Conservation (phyloP, 495 filamentous ascomycete genomes). For the Lasiosphaeria hispida region DNA sequence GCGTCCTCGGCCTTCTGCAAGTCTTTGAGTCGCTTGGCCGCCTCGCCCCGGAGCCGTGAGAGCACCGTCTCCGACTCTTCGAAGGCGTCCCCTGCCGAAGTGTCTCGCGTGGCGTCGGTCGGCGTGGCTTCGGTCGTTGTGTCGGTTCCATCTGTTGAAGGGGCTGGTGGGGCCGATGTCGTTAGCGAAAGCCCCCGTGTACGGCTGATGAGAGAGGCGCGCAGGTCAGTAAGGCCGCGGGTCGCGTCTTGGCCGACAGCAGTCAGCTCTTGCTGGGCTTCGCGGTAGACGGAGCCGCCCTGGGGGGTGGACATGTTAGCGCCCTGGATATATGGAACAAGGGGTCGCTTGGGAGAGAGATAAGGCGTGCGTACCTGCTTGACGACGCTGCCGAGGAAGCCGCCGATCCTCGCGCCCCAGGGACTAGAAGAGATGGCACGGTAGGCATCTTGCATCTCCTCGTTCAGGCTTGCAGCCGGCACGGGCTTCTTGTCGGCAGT, state of each 20-base stretch:
- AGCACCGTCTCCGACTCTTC: conserved; percentile 74
- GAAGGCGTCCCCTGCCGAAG: conserved; percentile 50
- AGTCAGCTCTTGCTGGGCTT: conserved; percentile 75
- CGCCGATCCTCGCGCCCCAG: conserved; percentile 86
- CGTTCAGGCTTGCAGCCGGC: conserved; percentile 65
- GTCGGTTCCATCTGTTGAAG: conserved; percentile 13
- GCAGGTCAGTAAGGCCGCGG: conserved; percentile 75
- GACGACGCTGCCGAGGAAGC: conserved; percentile 83
- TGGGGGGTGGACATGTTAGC: conserved; percentile 33
- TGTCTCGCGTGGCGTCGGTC: conserved; percentile 26
- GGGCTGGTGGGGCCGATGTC: conserved; percentile 18
- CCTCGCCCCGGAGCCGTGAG: conserved; percentile 77
- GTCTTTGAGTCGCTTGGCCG: conserved; percentile 80
- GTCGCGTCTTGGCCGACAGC: conserved; percentile 77
- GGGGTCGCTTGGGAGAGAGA: conserved; percentile 1
- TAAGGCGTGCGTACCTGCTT: conserved; percentile 61
- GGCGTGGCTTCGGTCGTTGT: conserved; percentile 42
- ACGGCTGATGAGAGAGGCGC: conserved; percentile 62
- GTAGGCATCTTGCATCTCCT: conserved; percentile 92
- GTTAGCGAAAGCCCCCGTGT: conserved; percentile 71
- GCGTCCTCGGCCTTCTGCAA: conserved; percentile 93
- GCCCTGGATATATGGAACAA: background rate
- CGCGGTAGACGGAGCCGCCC: conserved; percentile 82
- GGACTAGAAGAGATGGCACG: conserved; percentile 85
- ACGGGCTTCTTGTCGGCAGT: conserved; percentile 38